Base-by-base conservation (phyloP, 345 rosid species). In the Dipteronia sinensis region DNA sequence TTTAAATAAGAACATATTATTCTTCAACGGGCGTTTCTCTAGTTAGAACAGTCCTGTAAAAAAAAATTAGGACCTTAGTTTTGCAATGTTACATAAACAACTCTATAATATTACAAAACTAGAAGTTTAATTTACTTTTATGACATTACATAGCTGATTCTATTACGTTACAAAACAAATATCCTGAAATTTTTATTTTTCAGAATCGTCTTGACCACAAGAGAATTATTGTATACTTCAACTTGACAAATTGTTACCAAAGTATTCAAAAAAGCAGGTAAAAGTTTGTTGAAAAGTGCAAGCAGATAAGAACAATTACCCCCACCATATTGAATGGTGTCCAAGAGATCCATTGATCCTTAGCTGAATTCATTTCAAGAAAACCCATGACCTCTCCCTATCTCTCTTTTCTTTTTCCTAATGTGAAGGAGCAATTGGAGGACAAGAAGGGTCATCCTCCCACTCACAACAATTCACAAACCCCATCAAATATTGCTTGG, bases 371-470 rank as follows among this genome's bases (percentile, higher is more conserved):
- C 76, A 29, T 38, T 23, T 38, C 47, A 64, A 69, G 53, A 19
- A 42, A 46, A 46, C 10, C 10, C 47, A 47, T 73, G 58, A 16
- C 34, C 25, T 46, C 44, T 71, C 67, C 17, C 17, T 49, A 7
- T 19, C n/a, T 66, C 22, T 6, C 62, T 17, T 34, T 25, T 4
- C 17, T 61, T 69, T 69, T 59, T 38, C 42, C 44, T 42, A 34
- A 16, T 58, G 66, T 78, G 69, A 44, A 70, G 70, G 68, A 47
- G 27, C 75, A 56, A 22, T 65, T 72, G 77, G 77, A 59, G 59
- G 80, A 76, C 83, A 72, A 16, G 40, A 59, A 71, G 55, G 78
- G 78, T 61, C 55, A 61, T 73, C 15, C 34, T 56, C 67, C 76
- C 51, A 29, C 74, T 59, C 27, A 22, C 42, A 62, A 31, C 38